Conservation (phyloP, 306 rosid genomes). For the Comarum palustre region DNA sequence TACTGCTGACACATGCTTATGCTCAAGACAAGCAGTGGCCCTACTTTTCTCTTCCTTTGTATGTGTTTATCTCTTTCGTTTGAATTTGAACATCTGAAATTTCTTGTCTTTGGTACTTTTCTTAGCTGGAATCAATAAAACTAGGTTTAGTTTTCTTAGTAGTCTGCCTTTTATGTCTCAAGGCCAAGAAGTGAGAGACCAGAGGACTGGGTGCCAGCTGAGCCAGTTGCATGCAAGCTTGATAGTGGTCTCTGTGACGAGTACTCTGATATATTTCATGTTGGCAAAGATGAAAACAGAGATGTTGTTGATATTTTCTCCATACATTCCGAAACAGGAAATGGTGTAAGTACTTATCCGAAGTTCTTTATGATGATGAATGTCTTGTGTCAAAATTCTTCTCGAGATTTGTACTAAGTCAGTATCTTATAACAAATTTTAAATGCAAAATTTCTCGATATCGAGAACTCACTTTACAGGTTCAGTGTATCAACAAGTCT, state of each 20-base stretch:
- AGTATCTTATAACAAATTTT: background rate
- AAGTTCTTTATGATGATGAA: background rate
- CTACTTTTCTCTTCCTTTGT: slow-evolving; percentile 78
- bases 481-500: slow-evolving; percentile 41
- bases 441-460: background rate
- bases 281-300: slow-evolving; percentile 35
- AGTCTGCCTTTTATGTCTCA: slow-evolving; percentile 33
- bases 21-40: slow-evolving; percentile 99
- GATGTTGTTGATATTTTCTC: slow-evolving; percentile 53
- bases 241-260: slow-evolving; percentile 15
- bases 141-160: slow-evolving; percentile 16
- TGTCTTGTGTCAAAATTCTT: background rate
- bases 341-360: slow-evolving; percentile 40
- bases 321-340: slow-evolving; percentile 52
- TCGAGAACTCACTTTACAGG: slow-evolving; percentile 32
- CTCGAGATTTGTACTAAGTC: background rate
- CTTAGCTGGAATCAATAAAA: slow-evolving; percentile 6
- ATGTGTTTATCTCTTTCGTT: slow-evolving; percentile 24
- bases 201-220: slow-evolving; percentile 90
- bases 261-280: slow-evolving; percentile 36
- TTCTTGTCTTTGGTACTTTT: slow-evolving; percentile 4
- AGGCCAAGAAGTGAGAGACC: slow-evolving; percentile 86
- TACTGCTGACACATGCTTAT: slow-evolving; percentile 84
- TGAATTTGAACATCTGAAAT: background rate
- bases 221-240: slow-evolving; percentile 32